Conservation (phyloP, 352 stramenopile genomes). For the Blastocystis sp. region DNA sequence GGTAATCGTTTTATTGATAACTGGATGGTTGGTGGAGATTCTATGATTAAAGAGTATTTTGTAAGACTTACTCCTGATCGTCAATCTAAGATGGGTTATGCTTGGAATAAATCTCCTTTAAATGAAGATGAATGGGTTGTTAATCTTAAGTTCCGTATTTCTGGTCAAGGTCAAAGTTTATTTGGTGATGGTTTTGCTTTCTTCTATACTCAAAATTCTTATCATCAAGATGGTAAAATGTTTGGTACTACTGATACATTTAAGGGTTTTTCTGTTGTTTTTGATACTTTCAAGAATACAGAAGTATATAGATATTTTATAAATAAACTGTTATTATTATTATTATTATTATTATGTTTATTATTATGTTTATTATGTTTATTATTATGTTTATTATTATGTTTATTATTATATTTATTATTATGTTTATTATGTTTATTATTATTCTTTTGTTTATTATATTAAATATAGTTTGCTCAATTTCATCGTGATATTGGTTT, state of each 20-base stretch:
- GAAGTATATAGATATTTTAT: slow-evolving; percentile 43
- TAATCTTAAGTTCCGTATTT: slow-evolving; percentile 48
- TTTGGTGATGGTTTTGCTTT: slow-evolving; percentile 50
- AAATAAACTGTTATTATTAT: slow-evolving; percentile 38
- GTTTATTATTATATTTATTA: too few relatives aligned
- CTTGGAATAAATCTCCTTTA: slow-evolving; percentile 42
- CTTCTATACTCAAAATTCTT: slow-evolving; percentile 43
- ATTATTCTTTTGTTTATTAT: neutral
- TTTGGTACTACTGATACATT: slow-evolving; percentile 43
- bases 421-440: too few relatives aligned
- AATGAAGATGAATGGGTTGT: slow-evolving; percentile 39
- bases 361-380: too few relatives aligned
- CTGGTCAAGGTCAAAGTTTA: slow-evolving; percentile 44
- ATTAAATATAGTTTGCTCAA: slow-evolving; percentile 15
- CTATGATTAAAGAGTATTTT: slow-evolving; percentile 44
- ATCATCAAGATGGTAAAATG: slow-evolving; percentile 38
- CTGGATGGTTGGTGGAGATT: slow-evolving; percentile 27
- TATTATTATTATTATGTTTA: too few relatives aligned
- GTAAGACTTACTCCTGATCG: slow-evolving; percentile 45
- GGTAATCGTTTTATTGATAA: slow-evolving; percentile 21
- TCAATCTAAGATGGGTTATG: slow-evolving; percentile 46
- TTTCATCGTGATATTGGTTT: slow-evolving; percentile 37
- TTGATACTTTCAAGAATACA: slow-evolving; percentile 54
- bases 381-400: too few relatives aligned
- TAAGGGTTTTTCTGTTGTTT: slow-evolving; percentile 48